Evolutionary conservation across 495 filamentous ascomycete species (phyloP).

Genomic region (Daldinia decipiens): DNA sequence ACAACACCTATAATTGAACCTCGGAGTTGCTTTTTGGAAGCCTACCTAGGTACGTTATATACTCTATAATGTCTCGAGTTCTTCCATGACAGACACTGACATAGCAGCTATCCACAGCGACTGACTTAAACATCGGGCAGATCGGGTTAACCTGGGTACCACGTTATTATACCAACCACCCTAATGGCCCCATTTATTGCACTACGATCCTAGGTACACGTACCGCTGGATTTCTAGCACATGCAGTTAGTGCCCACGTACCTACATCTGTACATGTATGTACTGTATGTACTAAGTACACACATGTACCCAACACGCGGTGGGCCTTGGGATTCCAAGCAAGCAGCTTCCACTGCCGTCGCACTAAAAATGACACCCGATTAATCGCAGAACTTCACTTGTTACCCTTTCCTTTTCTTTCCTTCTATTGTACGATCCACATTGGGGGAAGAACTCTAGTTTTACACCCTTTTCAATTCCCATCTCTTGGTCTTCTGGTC

Average conservation of each 20-base stretch:
- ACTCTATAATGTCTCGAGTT: not conserved
- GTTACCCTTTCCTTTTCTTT: constrained; percentile 35
- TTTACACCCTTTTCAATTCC: constrained; percentile 28
- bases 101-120: not conserved
- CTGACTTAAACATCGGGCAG: constrained; percentile 13
- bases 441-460: constrained; percentile 20
- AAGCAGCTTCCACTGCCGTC: constrained; percentile 43
- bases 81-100: not conserved
- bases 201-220: constrained; percentile 23
- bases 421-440: constrained; percentile 37
- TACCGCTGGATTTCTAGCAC: constrained; percentile 22
- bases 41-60: too few species aligned
- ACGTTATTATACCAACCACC: constrained; percentile 37
- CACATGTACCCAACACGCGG: constrained; percentile 2
- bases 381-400: constrained; percentile 45
- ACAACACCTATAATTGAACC: not conserved
- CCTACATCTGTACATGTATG: constrained; percentile 1
- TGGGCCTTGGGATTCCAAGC: constrained; percentile 29
- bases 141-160: constrained; percentile 14
- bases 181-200: constrained; percentile 23
- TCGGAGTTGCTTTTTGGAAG: not conserved
- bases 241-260: constrained; percentile 24
- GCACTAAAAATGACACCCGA: constrained; percentile 47
- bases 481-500: constrained; percentile 25
- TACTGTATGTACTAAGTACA: constrained; percentile 18